Base-by-base conservation (phyloP, 257 asterid species). In the Nicotiana tabacum region DNA sequence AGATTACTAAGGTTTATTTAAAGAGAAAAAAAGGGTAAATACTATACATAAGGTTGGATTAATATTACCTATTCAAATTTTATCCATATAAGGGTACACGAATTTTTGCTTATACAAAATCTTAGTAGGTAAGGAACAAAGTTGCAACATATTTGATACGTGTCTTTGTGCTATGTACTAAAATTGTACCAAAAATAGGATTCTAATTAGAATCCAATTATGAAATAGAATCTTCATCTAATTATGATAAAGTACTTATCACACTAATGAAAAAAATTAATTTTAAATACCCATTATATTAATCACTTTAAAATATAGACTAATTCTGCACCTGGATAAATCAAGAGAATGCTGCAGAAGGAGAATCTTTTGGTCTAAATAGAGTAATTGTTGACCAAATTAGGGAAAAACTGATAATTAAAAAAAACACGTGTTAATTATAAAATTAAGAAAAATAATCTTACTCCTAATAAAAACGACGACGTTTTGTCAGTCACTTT, bases 151-250 rank as follows among this genome's bases (percentile, higher is more conserved):
- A 43, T 43, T 43, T 43, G 51, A 8, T 43, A 43, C 51, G 51
- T 43, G 51, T 43, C 12, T 43, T 43, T 43, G 51, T 43, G 51
- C 51, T 9, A 43, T 43, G 51, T 43, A 43, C 39, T 51, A 80
- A 66, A 77, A 61, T 84, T 78, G n/a, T 77, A 80, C 85, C 87
- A 66, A 82, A 83, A 66, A 81, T 33, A 79, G 82, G 86, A 78
- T 57, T 84, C 86, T 46, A 55, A 30, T 10, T n/a, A 81, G 84
- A 86, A 82, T 90, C 84, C 66, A 56, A 33, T 39, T 80, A 77
- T 66, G 51, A 82, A 27, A 62, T 33, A 55, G 70, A 84, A 72
- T 79, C 77, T 78, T 78, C 69, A 15, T 78, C 51, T 29, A 33
- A 32, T 17, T 81, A 65, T 81, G 77, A 76, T 81, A 46, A 81